Evolutionary conservation across 1,284 basidiomycete species (phyloP), one percentile per base, ranked within the genome.

Genomic region (Ganoderma meredithae): DNA sequence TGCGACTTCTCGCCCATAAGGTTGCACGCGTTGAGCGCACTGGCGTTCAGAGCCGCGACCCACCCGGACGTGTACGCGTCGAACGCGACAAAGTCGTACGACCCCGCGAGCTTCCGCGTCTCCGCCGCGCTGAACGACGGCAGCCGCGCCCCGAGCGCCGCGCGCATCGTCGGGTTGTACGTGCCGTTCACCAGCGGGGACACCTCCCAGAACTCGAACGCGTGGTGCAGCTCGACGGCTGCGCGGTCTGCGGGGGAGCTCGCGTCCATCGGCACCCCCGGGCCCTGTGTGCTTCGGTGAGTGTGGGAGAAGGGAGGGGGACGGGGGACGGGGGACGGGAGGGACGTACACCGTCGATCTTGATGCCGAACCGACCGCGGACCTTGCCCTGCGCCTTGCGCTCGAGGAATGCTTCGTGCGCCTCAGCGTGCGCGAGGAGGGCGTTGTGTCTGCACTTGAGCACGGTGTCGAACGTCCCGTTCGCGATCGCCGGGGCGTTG

Each of bases 1-100:
- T n/a, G 36, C 22, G 56, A 59, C 36, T 0, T 5, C 39, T 59
- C 56, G 36, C 33, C 7, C 36, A n/a, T n/a, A n/a, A n/a, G n/a
- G n/a, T n/a, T n/a, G n/a, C n/a, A n/a, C n/a, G n/a, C n/a, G n/a
- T n/a, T n/a, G n/a, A n/a, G n/a, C n/a, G n/a, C n/a, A n/a, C n/a
- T n/a, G n/a, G n/a, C n/a, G 56, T 59, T 59, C 13, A 59, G 39
- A 9, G 56, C 56, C 6, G 56, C 56, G 33, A 40, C 12, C 56
- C 56, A 59, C 10, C n/a, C 39, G 12, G 56, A 59, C 56, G 56
- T 59, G 56, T 59, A 59, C 56, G 56, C 56, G 39, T 59, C 56
- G 31, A 36, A 59, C 31, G 33, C 56, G 33, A 59, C 36, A 22
- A 59, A 59, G 39, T 59, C 56, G 36, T 59, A 59, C 56, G 56